These are phyloP conservation scores for Claviceps citrina DNA, from an alignment of 2,329 filamentous ascomycete genomes.

Conservation along the genomic window DNA sequence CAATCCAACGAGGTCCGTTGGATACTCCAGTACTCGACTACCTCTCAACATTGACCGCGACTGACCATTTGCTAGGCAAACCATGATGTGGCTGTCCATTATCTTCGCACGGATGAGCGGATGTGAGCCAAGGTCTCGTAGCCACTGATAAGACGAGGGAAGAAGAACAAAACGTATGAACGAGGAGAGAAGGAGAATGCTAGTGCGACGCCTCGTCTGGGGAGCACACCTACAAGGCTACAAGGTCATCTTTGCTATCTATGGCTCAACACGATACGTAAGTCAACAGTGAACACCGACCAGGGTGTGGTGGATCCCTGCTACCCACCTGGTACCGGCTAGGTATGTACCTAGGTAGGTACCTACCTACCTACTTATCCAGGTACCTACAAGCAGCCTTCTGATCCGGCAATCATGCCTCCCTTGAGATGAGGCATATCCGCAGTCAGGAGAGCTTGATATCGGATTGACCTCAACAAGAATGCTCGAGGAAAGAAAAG, in stretches of 20 bases:
- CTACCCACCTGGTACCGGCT: no score
- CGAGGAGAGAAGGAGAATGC: neutral
- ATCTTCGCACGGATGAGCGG: neutral
- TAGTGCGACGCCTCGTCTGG: slow-evolving; percentile 3
- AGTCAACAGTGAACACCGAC: no score
- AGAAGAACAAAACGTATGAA: neutral
- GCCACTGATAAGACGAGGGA: neutral
- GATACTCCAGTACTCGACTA: no score
- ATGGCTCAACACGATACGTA: neutral
- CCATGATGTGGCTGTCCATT: neutral
- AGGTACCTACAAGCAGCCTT: no score
- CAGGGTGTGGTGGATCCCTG: no score
- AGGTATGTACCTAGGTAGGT: no score
- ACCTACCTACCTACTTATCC: no score
- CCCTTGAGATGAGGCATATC: neutral
- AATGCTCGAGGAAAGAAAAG: neutral
- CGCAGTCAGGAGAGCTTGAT: neutral
- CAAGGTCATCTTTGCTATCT: neutral
- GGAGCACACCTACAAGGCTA: neutral
- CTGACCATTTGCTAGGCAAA: neutral
- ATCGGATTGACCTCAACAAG: neutral
- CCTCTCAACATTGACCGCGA: no score
- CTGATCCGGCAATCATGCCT: no score
- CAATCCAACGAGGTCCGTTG: neutral
- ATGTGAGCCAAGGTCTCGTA: no score